Evolutionary conservation across 1,284 basidiomycete genomes (phyloP).

Genomic region (Phellopilus nigrolimitatus): DNA sequence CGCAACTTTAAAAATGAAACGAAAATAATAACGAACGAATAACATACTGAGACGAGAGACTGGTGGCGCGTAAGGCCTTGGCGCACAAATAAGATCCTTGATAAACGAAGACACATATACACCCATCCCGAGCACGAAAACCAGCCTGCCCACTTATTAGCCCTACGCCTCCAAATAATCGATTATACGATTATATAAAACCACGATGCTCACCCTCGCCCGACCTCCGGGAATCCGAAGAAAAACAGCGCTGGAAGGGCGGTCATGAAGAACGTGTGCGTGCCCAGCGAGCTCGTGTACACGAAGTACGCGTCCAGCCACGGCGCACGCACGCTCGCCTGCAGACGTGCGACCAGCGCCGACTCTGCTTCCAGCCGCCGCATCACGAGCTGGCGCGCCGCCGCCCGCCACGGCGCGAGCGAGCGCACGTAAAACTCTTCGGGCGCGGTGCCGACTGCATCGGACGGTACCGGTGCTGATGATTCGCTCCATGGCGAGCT

Average conservation of each 20-base stretch:
- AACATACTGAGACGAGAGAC: conserved; percentile 78
- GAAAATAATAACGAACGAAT: not conserved
- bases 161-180: too few relatives aligned
- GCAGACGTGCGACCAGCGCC: conserved; percentile 61
- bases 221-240: conserved; percentile 73
- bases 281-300: conserved; percentile 84
- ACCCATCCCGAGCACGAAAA: conserved; percentile 74
- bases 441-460: conserved; percentile 29
- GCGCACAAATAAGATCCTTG: conserved; percentile 90
- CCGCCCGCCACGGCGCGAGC: conserved; percentile 66
- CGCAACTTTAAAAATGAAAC: too few relatives aligned
- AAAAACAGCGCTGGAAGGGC: conserved; percentile 85
- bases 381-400: conserved; percentile 57
- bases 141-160: too few relatives aligned
- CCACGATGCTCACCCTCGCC: conserved; percentile 63
- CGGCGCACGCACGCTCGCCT: conserved; percentile 65
- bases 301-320: conserved; percentile 87
- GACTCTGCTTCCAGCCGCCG: conserved; percentile 61
- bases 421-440: conserved; percentile 62
- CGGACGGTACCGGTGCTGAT: not conserved
- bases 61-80: conserved; percentile 87
- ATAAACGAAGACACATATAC: conserved; percentile 82
- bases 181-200: not conserved
- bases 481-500: not conserved
- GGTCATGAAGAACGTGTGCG: conserved; percentile 94